phyloP scores from a whole-genome alignment of 495 filamentous ascomycete genomes.

The Talaromyces proteolyticus region DNA sequence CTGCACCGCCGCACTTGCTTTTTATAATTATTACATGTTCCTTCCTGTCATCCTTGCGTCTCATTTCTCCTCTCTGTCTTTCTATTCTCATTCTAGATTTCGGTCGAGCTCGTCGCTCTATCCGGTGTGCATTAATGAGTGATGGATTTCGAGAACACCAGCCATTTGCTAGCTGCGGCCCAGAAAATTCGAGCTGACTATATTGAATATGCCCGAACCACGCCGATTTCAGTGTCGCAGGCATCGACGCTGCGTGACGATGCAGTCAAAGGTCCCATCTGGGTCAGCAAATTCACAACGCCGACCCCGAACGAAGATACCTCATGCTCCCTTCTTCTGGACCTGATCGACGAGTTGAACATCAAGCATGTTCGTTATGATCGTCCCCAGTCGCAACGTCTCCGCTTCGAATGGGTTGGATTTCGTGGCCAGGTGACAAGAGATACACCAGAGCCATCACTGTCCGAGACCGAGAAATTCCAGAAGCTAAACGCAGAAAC shows the following conservation, averaged over 20 bases:
- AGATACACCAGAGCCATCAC: background rate
- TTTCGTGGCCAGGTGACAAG: conserved; percentile 1
- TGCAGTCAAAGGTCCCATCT: conserved; percentile 6
- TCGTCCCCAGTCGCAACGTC: background rate
- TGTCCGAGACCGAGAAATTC: conserved; percentile 4
- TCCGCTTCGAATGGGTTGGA: conserved; percentile 8
- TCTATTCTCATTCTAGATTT: too few relatives aligned
- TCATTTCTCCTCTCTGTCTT: too few relatives aligned
- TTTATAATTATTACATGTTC: too few relatives aligned
- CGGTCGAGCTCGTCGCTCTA: too few relatives aligned
- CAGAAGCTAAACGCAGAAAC: conserved; percentile 6
- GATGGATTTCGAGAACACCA: background rate
- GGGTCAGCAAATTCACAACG: conserved; percentile 5
- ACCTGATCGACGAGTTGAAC: conserved; percentile 1
- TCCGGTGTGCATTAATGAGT: too few relatives aligned
- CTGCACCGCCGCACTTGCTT: too few relatives aligned
- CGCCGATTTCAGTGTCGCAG: background rate
- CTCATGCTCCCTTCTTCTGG: background rate
- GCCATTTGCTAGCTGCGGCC: background rate
- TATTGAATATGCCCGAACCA: background rate
- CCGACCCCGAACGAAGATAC: background rate
- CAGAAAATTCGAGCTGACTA: background rate
- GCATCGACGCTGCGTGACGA: background rate
- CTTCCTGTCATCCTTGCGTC: too few relatives aligned
- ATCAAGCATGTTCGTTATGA: background rate